Percentiles rank a stretch among this genome's conserved stretches.
phyloP scores from a whole-genome alignment of 2,329 filamentous ascomycete genomes.

The Aureobasidium sp. region DNA sequence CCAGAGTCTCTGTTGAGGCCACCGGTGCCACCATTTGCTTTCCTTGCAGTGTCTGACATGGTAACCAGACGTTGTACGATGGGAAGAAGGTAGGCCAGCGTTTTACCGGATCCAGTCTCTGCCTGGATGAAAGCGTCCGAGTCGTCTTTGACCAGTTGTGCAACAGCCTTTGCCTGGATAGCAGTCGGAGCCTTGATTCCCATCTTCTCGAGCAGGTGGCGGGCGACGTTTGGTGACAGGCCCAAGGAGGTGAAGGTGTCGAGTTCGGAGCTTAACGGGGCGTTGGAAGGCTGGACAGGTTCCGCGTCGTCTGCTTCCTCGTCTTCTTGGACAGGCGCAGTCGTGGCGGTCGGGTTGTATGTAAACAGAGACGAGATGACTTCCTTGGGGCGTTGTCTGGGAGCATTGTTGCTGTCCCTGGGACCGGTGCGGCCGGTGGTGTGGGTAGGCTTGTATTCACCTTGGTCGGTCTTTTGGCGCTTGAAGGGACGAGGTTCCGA shows the following conservation, averaged over 20 bases:
- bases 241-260: constrained; percentile 82
- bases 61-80: constrained; percentile 81
- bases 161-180: constrained; percentile 84
- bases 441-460: not conserved
- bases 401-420: not conserved
- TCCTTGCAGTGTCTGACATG: constrained; percentile 49
- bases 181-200: constrained; percentile 83
- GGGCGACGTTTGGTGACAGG: constrained; percentile 68
- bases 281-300: constrained; percentile 72
- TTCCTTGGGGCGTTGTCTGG: constrained; percentile 37
- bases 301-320: constrained; percentile 36
- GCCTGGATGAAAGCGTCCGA: constrained; percentile 93
- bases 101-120: constrained; percentile 96
- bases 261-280: constrained; percentile 72
- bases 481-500: constrained; percentile 14
- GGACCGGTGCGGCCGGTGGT: constrained; percentile 7
- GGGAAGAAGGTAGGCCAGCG: constrained; percentile 86
- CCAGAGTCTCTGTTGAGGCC: constrained; percentile 74
- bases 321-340: constrained; percentile 41
- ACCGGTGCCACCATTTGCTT: constrained; percentile 31
- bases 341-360: constrained; percentile 70
- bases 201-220: constrained; percentile 77
- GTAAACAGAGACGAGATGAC: constrained; percentile 89
- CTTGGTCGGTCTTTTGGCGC: constrained; percentile 17
- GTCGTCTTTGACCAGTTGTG: constrained; percentile 69